Conservation (phyloP, 2,329 filamentous ascomycete species). For the Orbilia blumenaviensis region DNA sequence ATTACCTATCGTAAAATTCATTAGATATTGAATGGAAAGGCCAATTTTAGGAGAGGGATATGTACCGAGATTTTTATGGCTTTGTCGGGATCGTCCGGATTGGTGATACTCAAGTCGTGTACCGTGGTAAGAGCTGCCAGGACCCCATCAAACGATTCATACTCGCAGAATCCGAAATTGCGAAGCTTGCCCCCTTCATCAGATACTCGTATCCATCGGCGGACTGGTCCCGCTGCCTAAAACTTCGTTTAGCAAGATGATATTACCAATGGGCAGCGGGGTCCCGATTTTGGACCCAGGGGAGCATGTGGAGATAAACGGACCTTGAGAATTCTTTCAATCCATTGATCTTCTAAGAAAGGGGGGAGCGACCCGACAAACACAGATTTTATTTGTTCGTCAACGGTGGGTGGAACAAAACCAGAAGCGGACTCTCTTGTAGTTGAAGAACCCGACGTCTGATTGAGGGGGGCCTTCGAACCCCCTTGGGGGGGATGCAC, state of each 20-base stretch:
- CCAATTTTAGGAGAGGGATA: neutral
- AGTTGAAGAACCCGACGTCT: slow-evolving; percentile 1
- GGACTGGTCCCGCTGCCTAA: slow-evolving; percentile 66
- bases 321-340: slow-evolving; percentile 75
- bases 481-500: slow-evolving; percentile 2
- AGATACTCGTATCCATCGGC: slow-evolving; percentile 82
- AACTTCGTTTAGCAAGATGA: neutral
- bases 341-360: slow-evolving; percentile 77
- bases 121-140: slow-evolving; percentile 28
- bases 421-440: slow-evolving; percentile 42
- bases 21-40: slow-evolving; percentile 9
- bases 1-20: slow-evolving; percentile 55
- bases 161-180: slow-evolving; percentile 95
- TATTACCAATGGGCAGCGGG: neutral
- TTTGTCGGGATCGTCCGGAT: slow-evolving; percentile 73
- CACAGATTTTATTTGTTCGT: slow-evolving; percentile 90
- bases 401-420: slow-evolving; percentile 77
- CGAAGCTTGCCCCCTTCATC: slow-evolving; percentile 82
- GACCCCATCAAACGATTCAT: slow-evolving; percentile 82
- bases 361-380: slow-evolving; percentile 85
- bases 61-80: slow-evolving; percentile 58
- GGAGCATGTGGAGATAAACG: neutral
- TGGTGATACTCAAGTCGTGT: slow-evolving; percentile 20
- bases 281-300: too few relatives aligned
- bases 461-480: slow-evolving; percentile 25